Conservation (phyloP, 768 basidiomycete species). For the Lentinula raphanica region DNA sequence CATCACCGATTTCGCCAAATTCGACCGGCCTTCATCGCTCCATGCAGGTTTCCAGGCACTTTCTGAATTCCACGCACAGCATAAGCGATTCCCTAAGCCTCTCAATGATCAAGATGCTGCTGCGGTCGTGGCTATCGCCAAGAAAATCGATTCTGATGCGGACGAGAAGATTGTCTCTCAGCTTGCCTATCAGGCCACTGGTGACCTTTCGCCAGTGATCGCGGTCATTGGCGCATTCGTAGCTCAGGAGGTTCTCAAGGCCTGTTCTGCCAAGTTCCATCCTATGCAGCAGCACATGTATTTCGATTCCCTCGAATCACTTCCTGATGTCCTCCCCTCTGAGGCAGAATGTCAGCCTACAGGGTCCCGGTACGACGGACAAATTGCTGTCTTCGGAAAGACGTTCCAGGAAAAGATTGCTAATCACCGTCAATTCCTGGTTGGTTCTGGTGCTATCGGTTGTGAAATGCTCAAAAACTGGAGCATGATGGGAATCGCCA, state of each 20-base stretch:
- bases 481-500: constrained; percentile 96
- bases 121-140: constrained; percentile 66
- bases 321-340: constrained; percentile 69
- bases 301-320: constrained; percentile 95
- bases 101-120: constrained; percentile 79
- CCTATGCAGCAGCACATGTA: constrained; percentile 94
- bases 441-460: constrained; percentile 98
- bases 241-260: constrained; percentile 96
- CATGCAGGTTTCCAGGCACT: constrained; percentile 95
- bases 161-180: constrained; percentile 82
- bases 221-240: constrained; percentile 97
- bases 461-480: constrained; percentile 99
- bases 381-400: constrained; percentile 94
- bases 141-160: constrained; percentile 67
- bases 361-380: constrained; percentile 85
- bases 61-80: constrained; percentile 62
- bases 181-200: constrained; percentile 85
- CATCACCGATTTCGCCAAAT: constrained; percentile 96
- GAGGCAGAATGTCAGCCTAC: constrained; percentile 81
- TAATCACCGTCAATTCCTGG: constrained; percentile 90
- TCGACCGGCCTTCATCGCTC: constrained; percentile 84
- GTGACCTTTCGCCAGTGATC: constrained; percentile 83
- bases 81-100: constrained; percentile 72
- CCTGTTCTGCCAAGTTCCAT: constrained; percentile 96
- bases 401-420: constrained; percentile 88